Evolutionary conservation across 805 yeast genomes (phyloP), one percentile per base, ranked within the genome.

Genomic region (Barnettozyma sucrosica): DNA sequence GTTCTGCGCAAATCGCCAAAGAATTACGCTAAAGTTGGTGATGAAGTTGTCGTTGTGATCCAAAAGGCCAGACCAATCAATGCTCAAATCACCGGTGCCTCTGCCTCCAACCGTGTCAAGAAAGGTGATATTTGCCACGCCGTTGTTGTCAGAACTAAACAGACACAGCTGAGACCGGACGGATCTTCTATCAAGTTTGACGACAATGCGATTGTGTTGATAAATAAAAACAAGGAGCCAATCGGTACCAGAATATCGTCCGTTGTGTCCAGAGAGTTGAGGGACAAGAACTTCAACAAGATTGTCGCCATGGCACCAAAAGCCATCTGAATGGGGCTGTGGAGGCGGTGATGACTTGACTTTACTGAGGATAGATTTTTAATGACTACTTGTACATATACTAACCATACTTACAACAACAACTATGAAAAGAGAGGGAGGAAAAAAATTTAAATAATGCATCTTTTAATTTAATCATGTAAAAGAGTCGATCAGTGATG

Each of bases 51-150:
- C 9, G 95, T 89, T 46, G 99, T 93, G 51, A 92, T 93, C 44
- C 90, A 90, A 66, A 85, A 88, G 66, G 95, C 97, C 39, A 80
- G 79, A 62, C 92, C 96, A 13, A 66, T 85, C 51, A 76, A 82
- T 42, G 76, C 82, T 39, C 83, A 79, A 52, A 76, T 84, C 50
- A 77, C 89, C 1, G 95, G 93, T 55, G 82, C 85, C 39, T 70
- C 83, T 2, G 83, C 84, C 30, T 75, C 82, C 36, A 86, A 85
- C 66, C 72, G 92, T 66, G 96, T 92, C 37, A 88, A 90, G 66
- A 84, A 93, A 69, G 96, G 97, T 57, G 99, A 93, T 63, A 88
- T 93, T 46, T 85, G 93, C 50, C 92, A 95, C 61, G 99, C 97
- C 4, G 92, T 93, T 26, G 85, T 93, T 38, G 97, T 90, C 18